Percentiles rank a stretch among this genome's conserved stretches.
Evolutionary conservation across 495 filamentous ascomycete species (phyloP).

Genomic region (Neurospora intermedia): DNA sequence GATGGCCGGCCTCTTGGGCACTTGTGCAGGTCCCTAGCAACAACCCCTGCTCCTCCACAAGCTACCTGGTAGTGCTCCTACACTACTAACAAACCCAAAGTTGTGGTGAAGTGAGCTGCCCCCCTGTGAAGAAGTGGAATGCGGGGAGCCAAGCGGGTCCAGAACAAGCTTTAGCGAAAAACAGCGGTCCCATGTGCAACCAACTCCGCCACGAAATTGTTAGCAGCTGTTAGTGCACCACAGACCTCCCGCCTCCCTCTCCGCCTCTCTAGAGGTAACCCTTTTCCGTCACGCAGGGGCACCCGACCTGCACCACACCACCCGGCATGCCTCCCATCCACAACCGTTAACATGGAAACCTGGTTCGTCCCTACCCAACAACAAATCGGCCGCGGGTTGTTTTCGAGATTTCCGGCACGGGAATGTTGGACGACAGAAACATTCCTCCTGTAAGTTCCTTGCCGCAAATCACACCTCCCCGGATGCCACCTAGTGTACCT

Average conservation of each 20-base stretch:
- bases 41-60: background rate
- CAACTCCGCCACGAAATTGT: background rate
- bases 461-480: too few relatives aligned
- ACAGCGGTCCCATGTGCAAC: background rate
- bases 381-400: too few relatives aligned
- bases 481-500: too few relatives aligned
- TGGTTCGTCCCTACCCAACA: too few relatives aligned
- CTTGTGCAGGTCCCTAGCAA: background rate
- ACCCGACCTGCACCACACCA: too few relatives aligned
- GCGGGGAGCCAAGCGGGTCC: background rate
- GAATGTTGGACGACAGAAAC: too few relatives aligned
- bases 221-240: background rate
- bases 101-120: background rate
- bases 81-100: background rate
- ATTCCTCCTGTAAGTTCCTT: too few relatives aligned
- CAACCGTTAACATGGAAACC: too few relatives aligned
- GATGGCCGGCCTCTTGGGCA: background rate
- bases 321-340: too few relatives aligned
- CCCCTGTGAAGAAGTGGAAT: background rate
- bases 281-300: too few relatives aligned
- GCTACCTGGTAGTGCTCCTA: background rate
- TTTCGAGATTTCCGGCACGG: too few relatives aligned
- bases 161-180: background rate
- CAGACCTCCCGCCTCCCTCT: background rate
- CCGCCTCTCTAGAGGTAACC: background rate